Evolutionary conservation across 257 asterid genomes (phyloP).

Genomic region (Primulina tabacum): DNA sequence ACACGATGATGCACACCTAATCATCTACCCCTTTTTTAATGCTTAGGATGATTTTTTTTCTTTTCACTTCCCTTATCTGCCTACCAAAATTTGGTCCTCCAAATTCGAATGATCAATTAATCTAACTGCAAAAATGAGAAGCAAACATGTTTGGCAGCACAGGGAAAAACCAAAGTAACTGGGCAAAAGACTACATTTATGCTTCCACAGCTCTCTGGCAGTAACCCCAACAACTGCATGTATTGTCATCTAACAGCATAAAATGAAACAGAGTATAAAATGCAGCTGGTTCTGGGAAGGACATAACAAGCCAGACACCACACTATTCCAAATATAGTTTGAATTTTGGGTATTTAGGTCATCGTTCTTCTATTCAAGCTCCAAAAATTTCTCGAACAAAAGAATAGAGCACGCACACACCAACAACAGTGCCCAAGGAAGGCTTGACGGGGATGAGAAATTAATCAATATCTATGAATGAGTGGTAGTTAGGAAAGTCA

Average conservation of each 20-base stretch:
- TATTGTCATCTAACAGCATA: background rate
- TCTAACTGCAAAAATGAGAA: background rate
- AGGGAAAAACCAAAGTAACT: background rate
- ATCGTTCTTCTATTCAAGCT: constrained; percentile 6
- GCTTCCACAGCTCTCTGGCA: constrained; percentile 9
- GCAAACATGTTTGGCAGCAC: constrained; percentile 5
- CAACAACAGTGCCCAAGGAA: constrained; percentile 17
- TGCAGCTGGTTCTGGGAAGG: background rate
- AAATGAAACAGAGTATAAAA: constrained; percentile 9
- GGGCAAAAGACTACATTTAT: background rate
- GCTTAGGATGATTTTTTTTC: background rate
- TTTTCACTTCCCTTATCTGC: background rate
- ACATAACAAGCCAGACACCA: constrained; percentile 6
- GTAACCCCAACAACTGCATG: constrained; percentile 1
- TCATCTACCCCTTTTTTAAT: background rate
- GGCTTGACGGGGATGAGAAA: background rate
- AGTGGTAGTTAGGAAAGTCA: background rate
- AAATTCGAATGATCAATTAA: background rate
- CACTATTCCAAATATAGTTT: background rate
- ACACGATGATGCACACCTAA: background rate
- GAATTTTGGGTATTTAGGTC: constrained; percentile 8
- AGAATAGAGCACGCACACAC: background rate
- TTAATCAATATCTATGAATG: background rate
- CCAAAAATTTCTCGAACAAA: constrained; percentile 2
- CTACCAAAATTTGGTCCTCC: background rate